Evolutionary conservation across 2,329 filamentous ascomycete genomes (phyloP).

Genomic region (Fusarium sp.): DNA sequence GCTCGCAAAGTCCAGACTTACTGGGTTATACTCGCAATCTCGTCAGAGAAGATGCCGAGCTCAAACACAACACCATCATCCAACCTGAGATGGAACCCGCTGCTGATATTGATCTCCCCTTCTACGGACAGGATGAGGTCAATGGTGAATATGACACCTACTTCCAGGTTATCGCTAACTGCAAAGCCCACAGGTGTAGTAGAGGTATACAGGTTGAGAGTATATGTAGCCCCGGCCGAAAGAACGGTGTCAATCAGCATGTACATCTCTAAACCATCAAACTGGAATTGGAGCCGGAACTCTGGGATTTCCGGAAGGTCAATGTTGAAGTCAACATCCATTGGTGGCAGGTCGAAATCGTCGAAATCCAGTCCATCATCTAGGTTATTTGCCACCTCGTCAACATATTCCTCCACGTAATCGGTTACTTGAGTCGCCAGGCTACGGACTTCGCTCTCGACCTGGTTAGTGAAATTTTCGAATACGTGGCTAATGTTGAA

Average conservation of each 20-base stretch:
- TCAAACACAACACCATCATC: conserved; percentile 62
- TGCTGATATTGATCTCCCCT: conserved; percentile 61
- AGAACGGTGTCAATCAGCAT: conserved; percentile 28
- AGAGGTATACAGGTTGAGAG: conserved; percentile 24
- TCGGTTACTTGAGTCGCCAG: conserved; percentile 2
- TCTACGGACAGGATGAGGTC: conserved; percentile 65
- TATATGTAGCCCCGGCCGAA: conserved; percentile 18
- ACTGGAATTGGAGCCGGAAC: conserved; percentile 20
- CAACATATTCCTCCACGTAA: conserved; percentile 17
- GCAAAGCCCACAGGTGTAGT: conserved; percentile 7
- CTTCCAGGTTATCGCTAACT: conserved; percentile 52
- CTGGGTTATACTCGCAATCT: conserved; percentile 62
- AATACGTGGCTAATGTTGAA: background rate
- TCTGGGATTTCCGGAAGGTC: conserved; percentile 22
- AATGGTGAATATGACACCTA: conserved; percentile 62
- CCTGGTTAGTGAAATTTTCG: background rate
- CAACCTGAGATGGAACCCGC: conserved; percentile 66
- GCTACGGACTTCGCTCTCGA: background rate
- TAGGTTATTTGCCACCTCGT: background rate
- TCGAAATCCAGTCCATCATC: conserved; percentile 22
- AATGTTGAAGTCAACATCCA: conserved; percentile 19
- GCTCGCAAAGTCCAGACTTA: conserved; percentile 49
- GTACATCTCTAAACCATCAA: conserved; percentile 28
- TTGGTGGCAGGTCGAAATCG: conserved; percentile 17
- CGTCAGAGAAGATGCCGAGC: conserved; percentile 62